A percentile compares a stretch with the other conserved stretches of the same genome.
phyloP scores from a whole-genome alignment of 176 grass and related monocot species.

The Aegilops umbellulata region DNA sequence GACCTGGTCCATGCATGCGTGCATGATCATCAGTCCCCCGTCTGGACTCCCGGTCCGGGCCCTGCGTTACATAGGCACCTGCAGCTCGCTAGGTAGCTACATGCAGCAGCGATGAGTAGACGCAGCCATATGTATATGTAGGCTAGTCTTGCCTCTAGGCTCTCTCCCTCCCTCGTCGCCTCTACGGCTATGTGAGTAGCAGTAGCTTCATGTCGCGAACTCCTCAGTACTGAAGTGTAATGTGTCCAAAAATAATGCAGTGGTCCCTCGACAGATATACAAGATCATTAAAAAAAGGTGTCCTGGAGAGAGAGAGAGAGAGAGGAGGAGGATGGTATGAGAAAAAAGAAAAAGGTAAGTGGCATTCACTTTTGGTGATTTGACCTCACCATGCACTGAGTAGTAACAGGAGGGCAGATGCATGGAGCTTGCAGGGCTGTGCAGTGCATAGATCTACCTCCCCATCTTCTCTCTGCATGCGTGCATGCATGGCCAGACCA shows the following conservation, averaged over 20 bases:
- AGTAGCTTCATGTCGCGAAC: neutral
- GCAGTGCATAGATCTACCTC: slow-evolving; percentile 10
- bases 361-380: slow-evolving; percentile 68
- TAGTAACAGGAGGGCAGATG: slow-evolving; percentile 47
- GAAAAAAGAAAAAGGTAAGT: slow-evolving; percentile 46
- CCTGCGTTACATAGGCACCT: neutral
- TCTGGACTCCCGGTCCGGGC: slow-evolving; percentile 14
- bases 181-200: neutral
- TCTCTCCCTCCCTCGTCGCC: neutral
- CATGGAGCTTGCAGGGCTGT: slow-evolving; percentile 46
- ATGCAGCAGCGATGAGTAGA: slow-evolving; percentile 4
- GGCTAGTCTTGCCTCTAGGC: neutral
- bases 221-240: slow-evolving; percentile 30
- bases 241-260: slow-evolving; percentile 47
- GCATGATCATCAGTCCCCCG: slow-evolving; percentile 7
- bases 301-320: neutral
- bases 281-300: slow-evolving; percentile 9
- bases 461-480: slow-evolving; percentile 31
- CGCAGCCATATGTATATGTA: neutral
- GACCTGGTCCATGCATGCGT: neutral
- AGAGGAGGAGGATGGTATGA: slow-evolving; percentile 15
- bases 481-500: neutral
- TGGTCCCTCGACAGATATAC: slow-evolving; percentile 25
- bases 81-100: slow-evolving; percentile 11
- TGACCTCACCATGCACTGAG: slow-evolving; percentile 71